phyloP scores from a whole-genome alignment of 1,284 basidiomycete species.

The Ustilago bromivora region DNA sequence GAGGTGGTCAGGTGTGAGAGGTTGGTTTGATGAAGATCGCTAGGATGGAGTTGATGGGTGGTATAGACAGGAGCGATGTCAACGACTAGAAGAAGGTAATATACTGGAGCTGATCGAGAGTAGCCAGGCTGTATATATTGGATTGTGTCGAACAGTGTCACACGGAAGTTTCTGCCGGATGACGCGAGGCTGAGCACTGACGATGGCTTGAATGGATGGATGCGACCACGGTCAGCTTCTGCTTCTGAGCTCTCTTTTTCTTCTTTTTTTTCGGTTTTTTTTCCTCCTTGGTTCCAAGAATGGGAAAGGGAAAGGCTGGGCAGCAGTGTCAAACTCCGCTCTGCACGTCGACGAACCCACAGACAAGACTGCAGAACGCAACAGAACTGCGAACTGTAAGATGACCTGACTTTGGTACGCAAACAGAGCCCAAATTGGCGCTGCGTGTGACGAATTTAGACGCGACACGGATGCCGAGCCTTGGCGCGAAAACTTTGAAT shows the following conservation, averaged over 20 bases:
- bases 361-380: neutral
- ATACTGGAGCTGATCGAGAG: neutral
- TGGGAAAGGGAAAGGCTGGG: neutral
- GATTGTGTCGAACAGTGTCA: neutral
- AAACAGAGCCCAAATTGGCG: neutral
- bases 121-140: slow-evolving; percentile 4
- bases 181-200: slow-evolving; percentile 3
- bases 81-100: neutral
- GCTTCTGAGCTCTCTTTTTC: slow-evolving; percentile 3
- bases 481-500: neutral
- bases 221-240: neutral
- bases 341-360: slow-evolving; percentile 23
- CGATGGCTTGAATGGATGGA: slow-evolving; percentile 1
- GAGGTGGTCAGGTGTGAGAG: neutral
- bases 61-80: slow-evolving; percentile 3
- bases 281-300: slow-evolving; percentile 4
- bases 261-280: neutral
- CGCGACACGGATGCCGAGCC: slow-evolving; percentile 12
- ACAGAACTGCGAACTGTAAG: slow-evolving; percentile 8
- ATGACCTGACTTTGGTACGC: slow-evolving; percentile 42
- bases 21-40: neutral
- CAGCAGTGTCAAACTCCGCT: slow-evolving; percentile 19
- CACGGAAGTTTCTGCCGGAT: slow-evolving; percentile 4
- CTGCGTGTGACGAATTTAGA: slow-evolving; percentile 20
- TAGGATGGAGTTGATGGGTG: slow-evolving; percentile 6